Base-by-base conservation (phyloP, 306 rosid species). In the Medicago truncatula region DNA sequence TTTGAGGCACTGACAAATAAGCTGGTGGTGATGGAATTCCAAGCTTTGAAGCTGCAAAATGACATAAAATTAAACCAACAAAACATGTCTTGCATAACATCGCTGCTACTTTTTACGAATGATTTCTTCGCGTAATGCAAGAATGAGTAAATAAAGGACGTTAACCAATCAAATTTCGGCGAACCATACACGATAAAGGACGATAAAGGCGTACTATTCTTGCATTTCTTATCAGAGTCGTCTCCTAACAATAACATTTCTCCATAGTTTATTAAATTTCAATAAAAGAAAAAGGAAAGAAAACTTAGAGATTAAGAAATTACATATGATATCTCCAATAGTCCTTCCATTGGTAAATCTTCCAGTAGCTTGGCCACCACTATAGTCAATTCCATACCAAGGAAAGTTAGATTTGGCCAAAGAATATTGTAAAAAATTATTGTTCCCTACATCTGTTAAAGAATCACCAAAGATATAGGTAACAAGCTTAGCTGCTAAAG, bases 291-390 rank as follows among this genome's bases (percentile, higher is more conserved):
- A 8, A 11, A 9, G 13, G n/a, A 15, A 46, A 46, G 6, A 46
- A 46, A 46, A 46, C 7, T 12, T 12, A n/a, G 63, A 69, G 76
- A 41, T 47, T 53, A 10, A 21, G 52, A 15, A 44, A 2, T 83
- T 64, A 88, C 98, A 91, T 74, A 91, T 84, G 16, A 93, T 49
- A 80, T 93, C 98, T 31, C 96, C 97, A 78, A 91, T 91, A 17
- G 97, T 93, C 83, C 93, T 89, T 38, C 98, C 98, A 77, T 93
- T 93, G 47, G 84, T 81, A 92, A 89, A 93, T 80, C 97, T 88
- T 25, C 98, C 98, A 8, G 98, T 89, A 12, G 97, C 75, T 53
- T 80, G 91, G 53, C 97, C 87, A 17, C 93, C 91, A 16, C 70
- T 46, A 21, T 87, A 93, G 83, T 91, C 98, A 54, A 93, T 47